Conservation (phyloP, 2,329 filamentous ascomycete genomes). For the Aaosphaeria arxii region DNA sequence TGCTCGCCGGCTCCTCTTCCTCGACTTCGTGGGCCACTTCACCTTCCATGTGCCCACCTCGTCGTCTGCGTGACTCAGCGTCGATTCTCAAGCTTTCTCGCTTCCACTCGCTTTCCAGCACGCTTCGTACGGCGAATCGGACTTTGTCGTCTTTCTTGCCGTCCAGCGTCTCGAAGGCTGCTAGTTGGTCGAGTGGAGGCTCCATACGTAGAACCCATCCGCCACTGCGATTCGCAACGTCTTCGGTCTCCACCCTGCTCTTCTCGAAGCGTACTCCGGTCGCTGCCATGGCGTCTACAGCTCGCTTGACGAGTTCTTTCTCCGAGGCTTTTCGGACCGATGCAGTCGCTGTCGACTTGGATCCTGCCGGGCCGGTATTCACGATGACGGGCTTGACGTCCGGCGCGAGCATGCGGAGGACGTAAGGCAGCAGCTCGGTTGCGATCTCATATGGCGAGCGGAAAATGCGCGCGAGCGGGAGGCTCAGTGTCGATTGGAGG, state of each 20-base stretch:
- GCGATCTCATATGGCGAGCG: constrained; percentile 74
- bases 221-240: constrained; percentile 44
- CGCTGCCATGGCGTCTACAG: constrained; percentile 79
- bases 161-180: constrained; percentile 67
- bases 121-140: constrained; percentile 89
- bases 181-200: constrained; percentile 78
- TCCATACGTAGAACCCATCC: constrained; percentile 93
- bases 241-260: constrained; percentile 72
- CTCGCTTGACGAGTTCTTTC: constrained; percentile 73
- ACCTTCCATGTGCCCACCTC: constrained; percentile 28
- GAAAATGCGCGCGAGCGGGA: constrained; percentile 72
- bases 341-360: constrained; percentile 57
- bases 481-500: constrained; percentile 69
- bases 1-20: constrained; percentile 17
- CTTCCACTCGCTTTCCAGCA: constrained; percentile 84
- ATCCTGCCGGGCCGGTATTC: constrained; percentile 50
- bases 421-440: constrained; percentile 79
- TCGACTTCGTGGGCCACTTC: constrained; percentile 12
- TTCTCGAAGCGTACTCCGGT: constrained; percentile 79
- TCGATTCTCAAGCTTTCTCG: constrained; percentile 68
- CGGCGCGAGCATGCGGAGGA: constrained; percentile 79
- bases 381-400: constrained; percentile 90
- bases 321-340: constrained; percentile 87
- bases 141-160: constrained; percentile 65
- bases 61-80: constrained; percentile 61